Evolutionary conservation across 768 basidiomycete species (phyloP).

Genomic region (Suillus clintonianus): DNA sequence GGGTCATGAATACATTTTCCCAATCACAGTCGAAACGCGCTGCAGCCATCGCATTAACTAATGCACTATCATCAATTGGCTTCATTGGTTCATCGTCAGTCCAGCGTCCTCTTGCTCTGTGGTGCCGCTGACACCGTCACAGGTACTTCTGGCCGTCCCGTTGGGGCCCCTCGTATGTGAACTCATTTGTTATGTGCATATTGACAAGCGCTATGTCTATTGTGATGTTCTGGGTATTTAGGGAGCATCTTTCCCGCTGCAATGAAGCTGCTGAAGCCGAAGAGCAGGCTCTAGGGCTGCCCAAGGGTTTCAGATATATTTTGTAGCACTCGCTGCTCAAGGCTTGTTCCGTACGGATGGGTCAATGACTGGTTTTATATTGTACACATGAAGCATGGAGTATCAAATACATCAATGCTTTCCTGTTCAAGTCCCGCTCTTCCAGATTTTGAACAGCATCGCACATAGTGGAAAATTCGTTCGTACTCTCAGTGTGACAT

Average conservation of each 20-base stretch:
- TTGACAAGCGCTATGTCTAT: conserved; percentile 52
- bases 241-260: conserved; percentile 40
- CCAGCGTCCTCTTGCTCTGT: conserved; percentile 4
- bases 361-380: no score
- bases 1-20: conserved; percentile 61
- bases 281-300: conserved; percentile 36
- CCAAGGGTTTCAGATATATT: conserved; percentile 46
- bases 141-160: conserved; percentile 65
- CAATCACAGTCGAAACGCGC: conserved; percentile 81
- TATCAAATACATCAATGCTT: no score
- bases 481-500: background rate
- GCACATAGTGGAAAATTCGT: background rate
- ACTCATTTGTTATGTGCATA: conserved; percentile 77
- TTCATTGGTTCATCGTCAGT: conserved; percentile 81
- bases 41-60: conserved; percentile 79
- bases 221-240: conserved; percentile 50
- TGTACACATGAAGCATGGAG: no score
- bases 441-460: background rate
- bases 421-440: no score
- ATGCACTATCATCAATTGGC: conserved; percentile 76
- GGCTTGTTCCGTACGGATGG: background rate
- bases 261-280: conserved; percentile 40
- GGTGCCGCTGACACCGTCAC: background rate
- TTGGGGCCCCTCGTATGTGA: conserved; percentile 71
- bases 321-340: conserved; percentile 27